phyloP scores from a whole-genome alignment of 2,329 filamentous ascomycete genomes.

The Ceratocystis variospora region DNA sequence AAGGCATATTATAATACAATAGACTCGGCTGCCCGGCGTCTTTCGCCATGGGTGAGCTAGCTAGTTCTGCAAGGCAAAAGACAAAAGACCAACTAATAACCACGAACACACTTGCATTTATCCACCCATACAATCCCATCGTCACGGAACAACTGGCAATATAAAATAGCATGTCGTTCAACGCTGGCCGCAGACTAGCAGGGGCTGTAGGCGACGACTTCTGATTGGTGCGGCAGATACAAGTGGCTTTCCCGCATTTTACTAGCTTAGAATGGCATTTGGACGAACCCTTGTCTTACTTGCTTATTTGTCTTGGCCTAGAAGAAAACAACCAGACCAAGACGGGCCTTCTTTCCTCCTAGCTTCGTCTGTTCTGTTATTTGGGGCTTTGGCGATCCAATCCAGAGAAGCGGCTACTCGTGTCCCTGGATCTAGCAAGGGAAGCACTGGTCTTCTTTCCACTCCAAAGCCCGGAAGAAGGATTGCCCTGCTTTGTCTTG shows the following conservation, averaged over 20 bases:
- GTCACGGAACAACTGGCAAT: too few species aligned
- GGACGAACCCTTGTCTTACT: not conserved
- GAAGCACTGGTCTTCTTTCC: not conserved
- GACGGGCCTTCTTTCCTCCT: too few species aligned
- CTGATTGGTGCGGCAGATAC: constrained; percentile 15
- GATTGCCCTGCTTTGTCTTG: not conserved
- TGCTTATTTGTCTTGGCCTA: not conserved
- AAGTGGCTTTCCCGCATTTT: constrained; percentile 4
- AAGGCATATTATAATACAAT: too few species aligned
- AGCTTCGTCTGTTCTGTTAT: not conserved
- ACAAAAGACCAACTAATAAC: too few species aligned
- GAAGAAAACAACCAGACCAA: not conserved
- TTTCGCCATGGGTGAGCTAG: too few species aligned
- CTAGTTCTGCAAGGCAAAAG: too few species aligned
- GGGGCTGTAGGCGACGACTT: constrained; percentile 9
- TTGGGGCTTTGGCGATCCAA: constrained; percentile 2
- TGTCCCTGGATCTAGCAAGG: not conserved
- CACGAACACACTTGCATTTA: too few species aligned
- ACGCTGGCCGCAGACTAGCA: not conserved
- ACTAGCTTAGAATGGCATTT: not conserved
- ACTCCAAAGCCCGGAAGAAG: not conserved
- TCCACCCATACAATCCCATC: too few species aligned
- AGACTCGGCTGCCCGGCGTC: too few species aligned
- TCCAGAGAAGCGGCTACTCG: not conserved
- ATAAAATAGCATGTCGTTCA: not conserved